Conservation (phyloP, 176 grass and related monocot genomes). For the Pharus latifolius region DNA sequence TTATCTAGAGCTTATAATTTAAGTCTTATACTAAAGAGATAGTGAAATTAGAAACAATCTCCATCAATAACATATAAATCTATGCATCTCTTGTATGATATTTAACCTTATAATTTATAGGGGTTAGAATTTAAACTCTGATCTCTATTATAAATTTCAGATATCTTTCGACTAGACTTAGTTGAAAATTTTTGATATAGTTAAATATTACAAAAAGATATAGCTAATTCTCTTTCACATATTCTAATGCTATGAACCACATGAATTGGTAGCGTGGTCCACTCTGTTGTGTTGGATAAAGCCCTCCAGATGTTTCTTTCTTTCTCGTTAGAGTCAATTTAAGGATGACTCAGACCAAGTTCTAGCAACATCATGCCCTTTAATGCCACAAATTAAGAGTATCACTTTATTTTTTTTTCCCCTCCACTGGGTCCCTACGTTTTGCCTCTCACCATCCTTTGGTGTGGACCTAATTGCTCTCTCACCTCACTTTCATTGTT, state of each 20-base stretch:
- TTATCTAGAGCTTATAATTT: too few relatives aligned
- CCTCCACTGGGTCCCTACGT: background rate
- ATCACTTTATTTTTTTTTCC: background rate
- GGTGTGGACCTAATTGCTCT: background rate
- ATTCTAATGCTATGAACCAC: background rate
- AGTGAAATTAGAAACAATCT: too few relatives aligned
- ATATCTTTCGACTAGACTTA: too few relatives aligned
- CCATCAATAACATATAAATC: too few relatives aligned
- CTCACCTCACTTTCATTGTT: background rate
- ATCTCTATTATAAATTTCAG: too few relatives aligned
- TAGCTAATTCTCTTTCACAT: background rate
- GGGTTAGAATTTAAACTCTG: too few relatives aligned
- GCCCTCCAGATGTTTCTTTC: background rate
- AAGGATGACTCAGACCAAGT: conserved; percentile 18
- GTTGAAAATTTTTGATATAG: too few relatives aligned
- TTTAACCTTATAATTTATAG: too few relatives aligned
- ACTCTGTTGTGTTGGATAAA: background rate
- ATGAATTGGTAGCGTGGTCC: background rate
- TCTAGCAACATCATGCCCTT: background rate
- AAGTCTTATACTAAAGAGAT: too few relatives aligned
- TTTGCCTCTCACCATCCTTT: background rate
- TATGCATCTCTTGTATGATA: too few relatives aligned
- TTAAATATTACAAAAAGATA: too few relatives aligned
- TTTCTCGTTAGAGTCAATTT: conserved; percentile 13
- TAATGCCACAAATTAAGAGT: background rate